These are phyloP conservation scores for Syzygium grande DNA, from an alignment of 345 rosid species.

Conservation along the genomic window DNA sequence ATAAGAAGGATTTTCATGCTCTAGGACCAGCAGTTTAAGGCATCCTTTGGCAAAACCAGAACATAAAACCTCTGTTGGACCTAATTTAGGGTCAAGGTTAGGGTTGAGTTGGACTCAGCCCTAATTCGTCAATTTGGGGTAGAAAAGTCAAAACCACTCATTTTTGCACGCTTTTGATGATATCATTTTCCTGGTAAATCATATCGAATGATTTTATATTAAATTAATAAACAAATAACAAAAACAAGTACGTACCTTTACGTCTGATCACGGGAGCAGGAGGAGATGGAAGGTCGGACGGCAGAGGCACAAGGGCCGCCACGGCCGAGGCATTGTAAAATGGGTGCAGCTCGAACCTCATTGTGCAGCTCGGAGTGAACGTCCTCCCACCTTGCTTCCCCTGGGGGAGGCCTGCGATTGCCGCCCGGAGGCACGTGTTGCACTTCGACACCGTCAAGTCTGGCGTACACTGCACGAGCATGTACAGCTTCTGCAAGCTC, in stretches of 20 bases:
- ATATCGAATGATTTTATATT: too few species aligned
- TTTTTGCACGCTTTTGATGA: neutral
- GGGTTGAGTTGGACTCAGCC: neutral
- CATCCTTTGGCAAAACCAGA: neutral
- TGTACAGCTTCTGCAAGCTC: slow-evolving; percentile 6
- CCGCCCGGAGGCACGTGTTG: neutral
- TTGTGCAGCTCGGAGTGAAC: neutral
- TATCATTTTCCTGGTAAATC: too few species aligned
- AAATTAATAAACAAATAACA: neutral
- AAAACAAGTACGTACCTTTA: neutral
- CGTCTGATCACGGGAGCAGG: neutral
- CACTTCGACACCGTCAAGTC: slow-evolving; percentile 25
- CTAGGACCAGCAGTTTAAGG: neutral
- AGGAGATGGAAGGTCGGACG: neutral
- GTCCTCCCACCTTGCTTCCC: neutral
- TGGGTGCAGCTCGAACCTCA: neutral
- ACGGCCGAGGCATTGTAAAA: neutral
- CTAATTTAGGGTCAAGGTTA: neutral
- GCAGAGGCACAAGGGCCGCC: neutral
- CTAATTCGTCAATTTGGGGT: neutral
- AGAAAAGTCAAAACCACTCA: neutral
- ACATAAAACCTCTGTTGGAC: neutral
- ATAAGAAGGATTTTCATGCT: neutral
- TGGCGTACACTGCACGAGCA: slow-evolving; percentile 50
- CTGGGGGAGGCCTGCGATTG: neutral